A percentile compares a stretch with the other conserved stretches of the same genome.
phyloP scores from a whole-genome alignment of 2,329 filamentous ascomycete genomes.

The Exophiala lecanii-corni region DNA sequence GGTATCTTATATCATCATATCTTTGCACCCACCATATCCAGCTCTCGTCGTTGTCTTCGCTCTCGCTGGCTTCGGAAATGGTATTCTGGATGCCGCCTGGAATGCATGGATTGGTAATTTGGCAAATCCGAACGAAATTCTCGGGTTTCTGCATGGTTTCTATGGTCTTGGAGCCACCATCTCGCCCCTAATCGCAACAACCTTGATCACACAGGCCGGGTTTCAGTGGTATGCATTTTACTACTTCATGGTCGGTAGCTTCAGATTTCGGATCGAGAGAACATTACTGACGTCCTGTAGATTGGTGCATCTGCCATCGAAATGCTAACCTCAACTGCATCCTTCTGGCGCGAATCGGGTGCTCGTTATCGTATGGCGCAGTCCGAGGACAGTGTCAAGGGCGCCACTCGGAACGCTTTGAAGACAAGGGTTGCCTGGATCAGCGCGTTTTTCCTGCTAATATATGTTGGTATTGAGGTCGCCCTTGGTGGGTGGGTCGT shows the following conservation, averaged over 20 bases:
- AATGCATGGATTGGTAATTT: conserved; percentile 65
- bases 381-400: conserved; percentile 26
- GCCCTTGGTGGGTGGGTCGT: conserved; percentile 70
- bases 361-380: conserved; percentile 46
- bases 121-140: conserved; percentile 65
- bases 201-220: conserved; percentile 60
- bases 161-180: conserved; percentile 69
- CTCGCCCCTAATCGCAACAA: conserved; percentile 64
- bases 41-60: conserved; percentile 36
- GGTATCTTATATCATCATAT: conserved; percentile 32
- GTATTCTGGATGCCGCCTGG: conserved; percentile 49
- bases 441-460: conserved; percentile 62
- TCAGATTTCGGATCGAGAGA: background rate
- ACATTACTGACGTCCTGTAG: background rate
- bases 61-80: conserved; percentile 37
- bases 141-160: conserved; percentile 66
- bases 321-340: conserved; percentile 20
- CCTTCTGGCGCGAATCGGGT: conserved; percentile 61
- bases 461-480: conserved; percentile 66
- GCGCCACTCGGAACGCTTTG: conserved; percentile 34
- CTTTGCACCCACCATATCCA: conserved; percentile 37
- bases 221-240: conserved; percentile 69
- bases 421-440: conserved; percentile 57
- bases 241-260: conserved; percentile 59
- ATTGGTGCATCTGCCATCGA: conserved; percentile 32